Evolutionary conservation across 345 rosid species (phyloP).

Genomic region (Durio zibethinus): DNA sequence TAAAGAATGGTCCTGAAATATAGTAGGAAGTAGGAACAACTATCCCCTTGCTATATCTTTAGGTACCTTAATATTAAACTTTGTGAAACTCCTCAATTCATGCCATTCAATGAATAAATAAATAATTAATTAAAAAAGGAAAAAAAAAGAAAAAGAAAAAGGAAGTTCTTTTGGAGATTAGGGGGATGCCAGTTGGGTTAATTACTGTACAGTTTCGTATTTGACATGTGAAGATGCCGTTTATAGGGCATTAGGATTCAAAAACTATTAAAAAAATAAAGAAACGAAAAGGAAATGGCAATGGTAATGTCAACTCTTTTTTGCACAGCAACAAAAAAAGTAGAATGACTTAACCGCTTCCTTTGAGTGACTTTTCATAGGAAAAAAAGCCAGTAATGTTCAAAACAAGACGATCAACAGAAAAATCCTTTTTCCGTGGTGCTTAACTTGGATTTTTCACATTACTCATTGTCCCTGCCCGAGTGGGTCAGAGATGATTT

Average conservation of each 20-base stretch:
- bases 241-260: neutral
- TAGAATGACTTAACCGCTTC: neutral
- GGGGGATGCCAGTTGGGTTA: neutral
- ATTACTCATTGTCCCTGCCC: neutral
- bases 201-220: neutral
- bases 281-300: no score
- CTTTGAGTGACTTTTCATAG: neutral
- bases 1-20: no score
- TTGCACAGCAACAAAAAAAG: neutral
- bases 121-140: neutral
- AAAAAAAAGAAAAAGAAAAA: no score
- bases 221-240: neutral
- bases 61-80: no score
- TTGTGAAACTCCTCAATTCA: no score
- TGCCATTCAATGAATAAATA: neutral
- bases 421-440: neutral
- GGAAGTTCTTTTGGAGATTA: neutral
- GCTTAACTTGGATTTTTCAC: neutral
- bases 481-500: slow-evolving; percentile 1
- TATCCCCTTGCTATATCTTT: no score
- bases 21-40: no score
- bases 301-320: slow-evolving; percentile 6
- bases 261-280: neutral
- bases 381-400: neutral
- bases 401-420: neutral